These are phyloP conservation scores for Eimeria sp. DNA, from an alignment of 169 alveolate species.

Conservation along the genomic window DNA sequence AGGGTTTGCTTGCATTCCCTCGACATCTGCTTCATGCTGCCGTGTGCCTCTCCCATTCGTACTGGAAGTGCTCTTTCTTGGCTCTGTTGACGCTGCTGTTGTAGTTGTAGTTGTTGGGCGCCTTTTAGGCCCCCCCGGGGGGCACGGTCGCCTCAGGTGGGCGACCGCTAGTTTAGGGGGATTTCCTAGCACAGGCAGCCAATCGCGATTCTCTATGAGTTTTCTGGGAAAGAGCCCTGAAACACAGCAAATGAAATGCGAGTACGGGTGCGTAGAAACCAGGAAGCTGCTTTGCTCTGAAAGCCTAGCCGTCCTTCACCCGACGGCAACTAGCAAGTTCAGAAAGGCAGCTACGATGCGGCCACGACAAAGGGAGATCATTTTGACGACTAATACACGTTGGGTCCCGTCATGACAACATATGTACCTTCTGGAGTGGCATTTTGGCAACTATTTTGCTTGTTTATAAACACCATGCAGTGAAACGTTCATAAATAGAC, in stretches of 20 bases:
- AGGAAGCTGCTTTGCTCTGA: background rate
- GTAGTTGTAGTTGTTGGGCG: slow-evolving; percentile 40
- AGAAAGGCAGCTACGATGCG: background rate
- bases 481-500: background rate
- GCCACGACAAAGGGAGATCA: background rate
- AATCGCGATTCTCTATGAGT: slow-evolving; percentile 41
- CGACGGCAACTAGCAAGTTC: background rate
- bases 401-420: background rate
- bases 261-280: background rate
- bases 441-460: background rate
- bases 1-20: background rate
- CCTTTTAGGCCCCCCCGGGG: slow-evolving; percentile 35
- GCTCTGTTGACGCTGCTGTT: slow-evolving; percentile 2
- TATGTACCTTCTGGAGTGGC: background rate
- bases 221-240: slow-evolving; percentile 42
- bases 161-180: slow-evolving; percentile 78
- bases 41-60: background rate
- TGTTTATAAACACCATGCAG: background rate
- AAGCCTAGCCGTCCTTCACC: background rate
- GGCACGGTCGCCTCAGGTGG: slow-evolving; percentile 64
- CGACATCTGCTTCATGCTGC: slow-evolving; percentile 25
- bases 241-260: background rate
- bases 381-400: background rate
- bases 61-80: background rate
- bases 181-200: slow-evolving; percentile 74